phyloP scores from a whole-genome alignment of 495 filamentous ascomycete genomes.

The Neurospora africana region DNA sequence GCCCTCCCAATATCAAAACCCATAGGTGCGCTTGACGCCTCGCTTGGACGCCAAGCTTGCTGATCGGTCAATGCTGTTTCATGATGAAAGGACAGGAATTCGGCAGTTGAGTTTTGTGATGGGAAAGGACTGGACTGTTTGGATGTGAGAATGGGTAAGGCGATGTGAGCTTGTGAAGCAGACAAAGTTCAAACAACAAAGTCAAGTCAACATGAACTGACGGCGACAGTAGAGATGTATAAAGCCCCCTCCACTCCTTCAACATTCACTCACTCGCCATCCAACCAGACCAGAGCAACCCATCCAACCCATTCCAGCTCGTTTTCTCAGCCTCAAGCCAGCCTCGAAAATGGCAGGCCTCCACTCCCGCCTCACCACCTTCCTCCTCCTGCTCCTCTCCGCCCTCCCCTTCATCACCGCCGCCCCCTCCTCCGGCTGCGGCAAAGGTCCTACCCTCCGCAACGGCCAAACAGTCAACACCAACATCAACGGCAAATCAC shows the following conservation, averaged over 20 bases:
- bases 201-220: not conserved
- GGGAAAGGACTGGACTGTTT: not conserved
- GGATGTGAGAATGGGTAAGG: no score
- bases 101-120: not conserved
- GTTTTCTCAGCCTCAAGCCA: not conserved
- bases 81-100: not conserved
- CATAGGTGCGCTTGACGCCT: not conserved
- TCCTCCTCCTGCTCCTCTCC: not conserved
- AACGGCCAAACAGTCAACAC: constrained; percentile 22
- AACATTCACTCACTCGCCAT: not conserved
- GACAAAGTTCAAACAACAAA: not conserved
- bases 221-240: not conserved
- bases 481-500: constrained; percentile 15
- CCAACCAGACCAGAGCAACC: not conserved
- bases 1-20: not conserved
- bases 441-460: constrained; percentile 25
- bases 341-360: not conserved
- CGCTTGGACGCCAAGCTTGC: not conserved
- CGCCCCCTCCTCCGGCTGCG: constrained; percentile 29
- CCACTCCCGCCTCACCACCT: not conserved
- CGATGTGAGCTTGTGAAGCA: not conserved
- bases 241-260: not conserved
- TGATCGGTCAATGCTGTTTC: not conserved
- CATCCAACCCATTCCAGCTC: not conserved
- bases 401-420: not conserved